Base-by-base conservation (phyloP, 164 flowering plant genomes). In the Sextonia rubra region DNA sequence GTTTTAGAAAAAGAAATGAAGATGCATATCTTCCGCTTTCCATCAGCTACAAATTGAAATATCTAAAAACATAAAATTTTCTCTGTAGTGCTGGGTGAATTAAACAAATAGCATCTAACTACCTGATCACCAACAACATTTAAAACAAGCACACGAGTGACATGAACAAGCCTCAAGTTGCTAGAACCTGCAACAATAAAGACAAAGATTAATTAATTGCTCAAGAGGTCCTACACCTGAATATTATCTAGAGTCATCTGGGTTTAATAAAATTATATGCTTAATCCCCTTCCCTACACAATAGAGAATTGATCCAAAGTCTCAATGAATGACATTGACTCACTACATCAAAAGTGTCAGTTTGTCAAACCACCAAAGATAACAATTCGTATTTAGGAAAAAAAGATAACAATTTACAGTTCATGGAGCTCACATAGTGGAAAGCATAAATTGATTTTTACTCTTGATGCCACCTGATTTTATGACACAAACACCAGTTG, bases 401-500 rank as follows among this genome's bases (percentile, higher is more conserved):
- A n/a, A n/a, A n/a, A n/a, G n/a, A n/a, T n/a, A n/a, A n/a, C n/a
- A n/a, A 12, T n/a, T n/a, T n/a, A n/a, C n/a, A n/a, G n/a, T n/a
- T n/a, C 49, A 7, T 47, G 6, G 18, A 58, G 14, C 17, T 58
- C 17, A 58, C 22, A 30, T 44, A 11, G 0, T 18, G 11, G 20
- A 67, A 8, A 67, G 2, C 0, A 2, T 68, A 47, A n/a, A n/a
- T 14, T 18, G 17, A 3, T 20, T 68, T 47, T 24, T 80, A 91
- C 98, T 97, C 73, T 93, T 87, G n/a, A 98, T 95, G 76, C 99
- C 99, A 68, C 99, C 99, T 77, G 93, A 77, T 81, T 95, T 98
- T 55, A 93, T 91, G 73, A 95, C 93, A 78, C 98, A 93, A 73
- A 95, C 97, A 83, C 93, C 99, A 64, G 99, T 91, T 29, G 97